phyloP scores from a whole-genome alignment of 108 stramenopile genomes.

The Aurantiochytrium sp. region DNA sequence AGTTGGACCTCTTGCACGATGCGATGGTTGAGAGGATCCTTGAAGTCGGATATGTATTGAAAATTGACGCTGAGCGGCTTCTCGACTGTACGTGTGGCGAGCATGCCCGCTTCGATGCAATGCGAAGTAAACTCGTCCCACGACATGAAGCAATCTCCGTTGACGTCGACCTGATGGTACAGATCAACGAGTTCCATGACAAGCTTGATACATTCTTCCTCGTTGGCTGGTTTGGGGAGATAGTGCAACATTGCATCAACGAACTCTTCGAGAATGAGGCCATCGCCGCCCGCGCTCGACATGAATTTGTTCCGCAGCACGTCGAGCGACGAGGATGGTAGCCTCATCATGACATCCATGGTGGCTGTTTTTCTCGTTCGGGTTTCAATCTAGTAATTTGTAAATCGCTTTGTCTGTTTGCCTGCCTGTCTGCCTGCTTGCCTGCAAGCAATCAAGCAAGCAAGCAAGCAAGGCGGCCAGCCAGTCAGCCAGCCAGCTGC shows the following conservation, averaged over 20 bases:
- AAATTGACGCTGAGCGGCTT: neutral
- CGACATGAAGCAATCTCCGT: conserved; percentile 32
- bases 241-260: conserved; percentile 8
- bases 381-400: too few relatives aligned
- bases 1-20: neutral
- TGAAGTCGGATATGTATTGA: neutral
- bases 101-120: conserved; percentile 15
- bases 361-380: neutral
- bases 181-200: conserved; percentile 30
- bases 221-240: neutral
- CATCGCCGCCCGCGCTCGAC: neutral
- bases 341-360: conserved; percentile 7
- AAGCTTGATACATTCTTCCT: neutral
- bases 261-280: neutral
- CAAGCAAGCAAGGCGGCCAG: too few relatives aligned
- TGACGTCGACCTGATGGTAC: conserved; percentile 38
- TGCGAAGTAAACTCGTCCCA: conserved; percentile 40
- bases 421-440: too few relatives aligned
- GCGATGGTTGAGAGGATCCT: neutral
- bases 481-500: too few relatives aligned
- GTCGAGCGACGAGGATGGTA: conserved; percentile 11
- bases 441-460: too few relatives aligned
- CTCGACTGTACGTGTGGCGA: neutral
- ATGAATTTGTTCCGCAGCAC: neutral
- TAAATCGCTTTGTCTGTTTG: too few relatives aligned